Conservation (phyloP, 2,329 filamentous ascomycete genomes). For the Fusarium gaditjirri region DNA sequence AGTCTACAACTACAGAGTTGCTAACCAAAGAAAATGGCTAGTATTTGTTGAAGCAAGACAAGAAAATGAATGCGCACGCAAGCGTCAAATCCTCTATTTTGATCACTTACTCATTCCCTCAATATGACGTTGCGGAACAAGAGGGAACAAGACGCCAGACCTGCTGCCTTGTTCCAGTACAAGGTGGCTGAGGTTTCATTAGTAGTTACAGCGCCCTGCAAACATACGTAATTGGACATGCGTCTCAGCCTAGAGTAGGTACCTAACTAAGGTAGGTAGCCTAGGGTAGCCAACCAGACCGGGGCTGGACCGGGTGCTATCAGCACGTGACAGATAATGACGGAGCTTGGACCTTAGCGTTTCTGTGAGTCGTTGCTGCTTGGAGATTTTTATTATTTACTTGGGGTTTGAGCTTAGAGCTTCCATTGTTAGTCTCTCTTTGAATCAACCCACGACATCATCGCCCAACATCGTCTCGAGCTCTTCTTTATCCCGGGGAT, state of each 20-base stretch:
- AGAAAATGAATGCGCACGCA: not conserved
- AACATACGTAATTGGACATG: constrained; percentile 46
- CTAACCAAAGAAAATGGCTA: not conserved
- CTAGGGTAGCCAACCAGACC: constrained; percentile 36
- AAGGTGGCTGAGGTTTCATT: constrained; percentile 39
- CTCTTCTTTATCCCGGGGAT: constrained; percentile 51
- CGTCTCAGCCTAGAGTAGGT: not conserved
- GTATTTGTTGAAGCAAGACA: constrained; percentile 20
- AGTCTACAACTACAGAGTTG: not conserved
- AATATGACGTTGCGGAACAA: not conserved
- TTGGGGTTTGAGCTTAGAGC: constrained; percentile 31
- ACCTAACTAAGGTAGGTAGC: not conserved
- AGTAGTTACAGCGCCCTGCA: constrained; percentile 24
- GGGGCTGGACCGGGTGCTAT: constrained; percentile 37
- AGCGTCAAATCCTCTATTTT: constrained; percentile 11
- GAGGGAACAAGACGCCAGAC: not conserved
- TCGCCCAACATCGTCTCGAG: constrained; percentile 27
- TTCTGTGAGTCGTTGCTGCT: constrained; percentile 43
- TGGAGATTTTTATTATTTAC: constrained; percentile 53
- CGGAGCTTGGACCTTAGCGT: constrained; percentile 36
- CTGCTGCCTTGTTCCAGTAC: not conserved
- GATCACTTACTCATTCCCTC: no score
- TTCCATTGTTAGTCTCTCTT: constrained; percentile 13
- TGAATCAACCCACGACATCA: constrained; percentile 27
- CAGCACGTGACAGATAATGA: constrained; percentile 46